Evolutionary conservation across 164 flowering plant species (phyloP).

Genomic region (Aristolochia californica): DNA sequence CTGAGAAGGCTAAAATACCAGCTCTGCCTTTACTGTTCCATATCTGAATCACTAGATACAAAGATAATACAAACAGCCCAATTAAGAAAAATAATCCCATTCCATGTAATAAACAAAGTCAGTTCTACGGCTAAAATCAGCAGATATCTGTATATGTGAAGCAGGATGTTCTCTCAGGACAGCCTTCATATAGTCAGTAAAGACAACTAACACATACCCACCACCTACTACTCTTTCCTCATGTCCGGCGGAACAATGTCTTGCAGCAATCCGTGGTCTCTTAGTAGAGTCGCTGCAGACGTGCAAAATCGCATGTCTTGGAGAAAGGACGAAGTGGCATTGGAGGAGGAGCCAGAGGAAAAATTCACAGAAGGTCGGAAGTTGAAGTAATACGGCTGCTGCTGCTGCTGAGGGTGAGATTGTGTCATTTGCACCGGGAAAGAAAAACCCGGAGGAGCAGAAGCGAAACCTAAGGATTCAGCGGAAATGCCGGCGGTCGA

Average conservation of each 20-base stretch:
- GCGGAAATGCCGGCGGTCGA: conserved; percentile 17
- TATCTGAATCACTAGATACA: conserved; percentile 10
- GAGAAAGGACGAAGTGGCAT: conserved; percentile 9
- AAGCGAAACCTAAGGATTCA: conserved; percentile 1
- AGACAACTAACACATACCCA: background rate
- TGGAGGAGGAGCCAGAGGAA: background rate
- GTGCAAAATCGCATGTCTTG: conserved; percentile 17
- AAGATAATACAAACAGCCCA: conserved; percentile 6
- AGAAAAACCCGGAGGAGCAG: conserved; percentile 4
- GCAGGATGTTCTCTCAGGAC: background rate
- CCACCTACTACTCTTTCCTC: conserved; percentile 23
- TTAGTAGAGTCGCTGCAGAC: conserved; percentile 18
- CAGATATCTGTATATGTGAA: conserved; percentile 1
- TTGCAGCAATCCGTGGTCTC: conserved; percentile 69
- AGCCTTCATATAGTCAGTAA: background rate
- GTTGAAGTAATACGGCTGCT: conserved; percentile 18
- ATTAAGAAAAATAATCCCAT: conserved; percentile 3
- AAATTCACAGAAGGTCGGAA: conserved; percentile 18
- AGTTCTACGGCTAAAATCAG: conserved; percentile 10
- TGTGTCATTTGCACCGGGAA: conserved; percentile 12
- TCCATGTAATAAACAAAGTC: conserved; percentile 1
- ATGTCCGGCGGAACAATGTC: conserved; percentile 55
- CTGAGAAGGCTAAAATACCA: conserved; percentile 1
- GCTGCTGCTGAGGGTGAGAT: conserved; percentile 19
- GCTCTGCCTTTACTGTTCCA: conserved; percentile 1